A percentile compares a stretch with the other conserved stretches of the same genome.
Conservation (phyloP, 1,139 yeast species). For the Torulaspora globosa region DNA sequence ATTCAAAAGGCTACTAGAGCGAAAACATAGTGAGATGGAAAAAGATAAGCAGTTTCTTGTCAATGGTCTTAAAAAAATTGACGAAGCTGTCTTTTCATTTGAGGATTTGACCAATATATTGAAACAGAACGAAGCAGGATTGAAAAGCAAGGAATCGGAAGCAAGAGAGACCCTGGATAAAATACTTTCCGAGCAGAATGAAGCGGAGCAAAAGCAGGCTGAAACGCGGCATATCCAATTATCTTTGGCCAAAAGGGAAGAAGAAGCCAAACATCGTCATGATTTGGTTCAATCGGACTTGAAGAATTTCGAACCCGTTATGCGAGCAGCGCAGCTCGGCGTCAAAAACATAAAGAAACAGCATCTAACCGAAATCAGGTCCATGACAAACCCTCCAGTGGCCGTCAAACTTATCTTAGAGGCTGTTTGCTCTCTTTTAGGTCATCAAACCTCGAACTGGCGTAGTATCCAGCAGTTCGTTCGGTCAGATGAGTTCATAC, state of each 20-base stretch:
- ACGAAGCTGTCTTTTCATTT: constrained; percentile 75
- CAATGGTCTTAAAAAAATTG: constrained; percentile 67
- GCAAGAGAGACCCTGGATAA: constrained; percentile 68
- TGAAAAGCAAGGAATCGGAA: constrained; percentile 57
- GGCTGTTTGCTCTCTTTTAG: constrained; percentile 78
- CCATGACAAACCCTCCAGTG: constrained; percentile 89
- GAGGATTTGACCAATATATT: constrained; percentile 54
- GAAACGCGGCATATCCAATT: constrained; percentile 76
- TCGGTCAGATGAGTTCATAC: constrained; percentile 81
- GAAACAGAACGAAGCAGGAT: constrained; percentile 48
- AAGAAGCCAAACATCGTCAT: constrained; percentile 54
- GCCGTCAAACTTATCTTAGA: constrained; percentile 84
- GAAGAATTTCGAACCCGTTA: constrained; percentile 77
- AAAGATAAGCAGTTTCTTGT: constrained; percentile 68
- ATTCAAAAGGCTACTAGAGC: constrained; percentile 45
- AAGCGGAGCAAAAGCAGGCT: constrained; percentile 85
- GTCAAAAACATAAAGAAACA: constrained; percentile 90
- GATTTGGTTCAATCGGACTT: constrained; percentile 58
- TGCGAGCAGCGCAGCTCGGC: constrained; percentile 76
- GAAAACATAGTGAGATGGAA: constrained; percentile 51
- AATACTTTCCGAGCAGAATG: constrained; percentile 86
- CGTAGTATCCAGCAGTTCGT: constrained; percentile 78
- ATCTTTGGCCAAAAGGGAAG: constrained; percentile 65
- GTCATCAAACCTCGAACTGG: constrained; percentile 70
- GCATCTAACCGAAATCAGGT: constrained; percentile 81